Percentiles rank a stretch among this genome's conserved stretches.
These are phyloP conservation scores for Boletus fagicola DNA, from an alignment of 768 basidiomycete genomes.

Conservation along the genomic window DNA sequence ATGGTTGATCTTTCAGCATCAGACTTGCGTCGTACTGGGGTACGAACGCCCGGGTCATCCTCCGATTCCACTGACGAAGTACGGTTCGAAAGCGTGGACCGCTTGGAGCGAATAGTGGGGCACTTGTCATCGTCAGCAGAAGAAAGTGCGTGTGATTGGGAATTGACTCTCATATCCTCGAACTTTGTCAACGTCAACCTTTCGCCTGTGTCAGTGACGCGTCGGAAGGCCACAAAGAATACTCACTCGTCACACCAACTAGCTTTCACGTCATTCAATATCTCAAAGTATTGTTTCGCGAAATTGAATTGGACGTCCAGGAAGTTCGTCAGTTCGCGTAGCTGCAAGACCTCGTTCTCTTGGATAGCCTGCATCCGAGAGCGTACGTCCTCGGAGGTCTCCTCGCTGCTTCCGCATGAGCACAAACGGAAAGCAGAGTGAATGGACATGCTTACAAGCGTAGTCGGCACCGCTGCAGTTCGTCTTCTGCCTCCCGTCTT, in stretches of 20 bases:
- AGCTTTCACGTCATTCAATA: constrained; percentile 64
- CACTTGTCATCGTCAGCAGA: constrained; percentile 29
- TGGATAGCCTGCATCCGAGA: constrained; percentile 76
- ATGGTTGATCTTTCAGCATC: constrained; percentile 42
- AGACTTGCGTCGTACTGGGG: constrained; percentile 40
- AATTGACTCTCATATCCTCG: constrained; percentile 20
- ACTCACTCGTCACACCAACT: constrained; percentile 69
- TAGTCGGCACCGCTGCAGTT: constrained; percentile 64
- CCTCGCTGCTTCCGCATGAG: constrained; percentile 55
- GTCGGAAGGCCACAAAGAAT: background rate
- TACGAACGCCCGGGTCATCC: constrained; percentile 28
- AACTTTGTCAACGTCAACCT: constrained; percentile 34
- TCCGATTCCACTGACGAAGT: constrained; percentile 36
- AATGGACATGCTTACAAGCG: constrained; percentile 61
- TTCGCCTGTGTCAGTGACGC: constrained; percentile 8
- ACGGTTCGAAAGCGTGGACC: constrained; percentile 26
- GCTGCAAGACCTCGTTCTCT: constrained; percentile 70
- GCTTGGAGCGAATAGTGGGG: constrained; percentile 35
- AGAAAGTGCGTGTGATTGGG: constrained; percentile 18
- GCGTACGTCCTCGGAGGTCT: constrained; percentile 82
- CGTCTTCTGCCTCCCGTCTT: constrained; percentile 74
- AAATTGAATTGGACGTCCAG: constrained; percentile 75
- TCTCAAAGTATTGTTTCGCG: constrained; percentile 68
- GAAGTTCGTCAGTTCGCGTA: constrained; percentile 67
- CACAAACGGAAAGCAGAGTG: background rate